Conservation (phyloP, 2,329 filamentous ascomycete species). For the Fonsecaea pugnacius region DNA sequence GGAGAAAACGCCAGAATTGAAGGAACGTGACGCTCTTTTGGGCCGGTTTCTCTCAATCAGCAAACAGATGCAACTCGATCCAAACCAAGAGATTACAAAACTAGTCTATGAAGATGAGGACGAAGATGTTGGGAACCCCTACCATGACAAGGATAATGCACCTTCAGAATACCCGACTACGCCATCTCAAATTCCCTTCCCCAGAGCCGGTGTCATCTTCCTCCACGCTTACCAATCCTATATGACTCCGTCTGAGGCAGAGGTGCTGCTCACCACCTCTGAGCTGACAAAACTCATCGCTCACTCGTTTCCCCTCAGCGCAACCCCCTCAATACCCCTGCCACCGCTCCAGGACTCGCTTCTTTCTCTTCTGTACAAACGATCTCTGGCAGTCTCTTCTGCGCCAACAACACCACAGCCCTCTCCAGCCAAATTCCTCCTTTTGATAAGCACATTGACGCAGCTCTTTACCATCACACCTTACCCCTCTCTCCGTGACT, state of each 20-base stretch:
- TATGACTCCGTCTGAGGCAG: slow-evolving; percentile 16
- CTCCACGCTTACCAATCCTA: slow-evolving; percentile 29
- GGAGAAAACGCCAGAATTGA: slow-evolving; percentile 53
- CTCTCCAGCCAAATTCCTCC: slow-evolving; percentile 31
- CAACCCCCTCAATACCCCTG: slow-evolving; percentile 26
- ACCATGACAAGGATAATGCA: slow-evolving; percentile 28
- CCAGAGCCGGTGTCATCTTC: slow-evolving; percentile 33
- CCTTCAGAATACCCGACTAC: slow-evolving; percentile 37
- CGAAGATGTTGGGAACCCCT: slow-evolving; percentile 16
- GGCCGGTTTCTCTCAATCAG: slow-evolving; percentile 53
- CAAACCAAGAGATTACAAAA: slow-evolving; percentile 24
- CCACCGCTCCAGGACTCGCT: slow-evolving; percentile 31
- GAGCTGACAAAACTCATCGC: slow-evolving; percentile 33
- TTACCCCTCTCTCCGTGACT: slow-evolving; percentile 33
- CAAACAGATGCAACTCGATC: slow-evolving; percentile 25
- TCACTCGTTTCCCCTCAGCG: slow-evolving; percentile 29
- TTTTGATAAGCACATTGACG: slow-evolving; percentile 33
- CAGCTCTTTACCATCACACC: slow-evolving; percentile 35
- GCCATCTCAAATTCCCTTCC: slow-evolving; percentile 37
- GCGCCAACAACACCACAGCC: slow-evolving; percentile 18
- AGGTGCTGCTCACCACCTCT: slow-evolving; percentile 20
- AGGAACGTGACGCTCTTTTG: slow-evolving; percentile 59
- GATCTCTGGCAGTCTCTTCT: slow-evolving; percentile 16
- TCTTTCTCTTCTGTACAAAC: slow-evolving; percentile 30
- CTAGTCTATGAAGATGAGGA: slow-evolving; percentile 23